A percentile compares a stretch with the other conserved stretches of the same genome.
Evolutionary conservation across 805 yeast genomes (phyloP).

Genomic region (Scheffersomyces spartinae): DNA sequence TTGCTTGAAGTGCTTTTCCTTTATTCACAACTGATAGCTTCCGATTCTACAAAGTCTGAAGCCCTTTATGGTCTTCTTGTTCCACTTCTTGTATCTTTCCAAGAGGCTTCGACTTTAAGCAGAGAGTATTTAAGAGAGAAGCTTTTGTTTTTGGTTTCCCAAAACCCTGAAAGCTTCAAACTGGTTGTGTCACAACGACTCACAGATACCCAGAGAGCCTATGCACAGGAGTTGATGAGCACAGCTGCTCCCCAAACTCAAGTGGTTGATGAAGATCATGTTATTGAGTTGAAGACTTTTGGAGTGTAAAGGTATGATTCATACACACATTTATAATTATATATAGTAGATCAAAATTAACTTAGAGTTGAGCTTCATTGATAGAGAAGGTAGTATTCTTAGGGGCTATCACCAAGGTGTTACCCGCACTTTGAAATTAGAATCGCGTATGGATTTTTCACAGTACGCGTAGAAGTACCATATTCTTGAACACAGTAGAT

Average conservation of each 20-base stretch:
- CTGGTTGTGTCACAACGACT: conserved; percentile 27
- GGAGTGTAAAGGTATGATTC: too few relatives aligned
- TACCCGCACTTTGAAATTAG: too few relatives aligned
- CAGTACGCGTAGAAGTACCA: too few relatives aligned
- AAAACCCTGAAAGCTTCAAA: conserved; percentile 39
- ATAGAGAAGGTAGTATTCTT: too few relatives aligned
- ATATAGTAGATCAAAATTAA: too few relatives aligned
- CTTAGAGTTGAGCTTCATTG: too few relatives aligned
- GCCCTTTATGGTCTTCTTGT: conserved; percentile 21
- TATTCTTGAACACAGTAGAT: too few relatives aligned
- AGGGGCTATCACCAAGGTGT: too few relatives aligned
- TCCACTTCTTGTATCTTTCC: conserved; percentile 23
- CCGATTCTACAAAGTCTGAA: conserved; percentile 17
- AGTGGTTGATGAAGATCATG: conserved; percentile 8
- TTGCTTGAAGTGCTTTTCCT: conserved; percentile 39
- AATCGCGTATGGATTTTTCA: too few relatives aligned
- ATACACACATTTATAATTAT: too few relatives aligned
- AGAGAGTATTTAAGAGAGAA: conserved; percentile 34
- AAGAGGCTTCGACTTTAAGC: conserved; percentile 11
- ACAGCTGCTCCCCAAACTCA: conserved; percentile 8
- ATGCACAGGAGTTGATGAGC: conserved; percentile 35
- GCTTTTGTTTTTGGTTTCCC: conserved; percentile 33
- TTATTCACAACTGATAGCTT: conserved; percentile 28
- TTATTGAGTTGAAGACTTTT: conserved; percentile 42
- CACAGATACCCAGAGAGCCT: conserved; percentile 25